A percentile compares a stretch with the other conserved stretches of the same genome.
Evolutionary conservation across 1,139 yeast genomes (phyloP).

Genomic region (Hansenula lynferdii): DNA sequence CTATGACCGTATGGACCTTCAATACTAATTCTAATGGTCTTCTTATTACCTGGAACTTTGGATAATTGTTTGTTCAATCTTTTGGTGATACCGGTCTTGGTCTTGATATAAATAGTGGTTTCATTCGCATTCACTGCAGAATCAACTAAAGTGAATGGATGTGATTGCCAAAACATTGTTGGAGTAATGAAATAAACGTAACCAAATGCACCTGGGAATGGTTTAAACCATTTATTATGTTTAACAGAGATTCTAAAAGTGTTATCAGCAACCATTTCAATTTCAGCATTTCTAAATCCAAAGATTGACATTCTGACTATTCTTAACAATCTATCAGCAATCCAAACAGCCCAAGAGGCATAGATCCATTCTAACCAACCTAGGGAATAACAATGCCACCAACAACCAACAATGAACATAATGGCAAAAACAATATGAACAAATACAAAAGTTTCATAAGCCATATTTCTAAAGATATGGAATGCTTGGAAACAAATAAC

Average conservation of each 20-base stretch:
- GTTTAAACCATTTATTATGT: conserved; percentile 36
- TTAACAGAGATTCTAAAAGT: conserved; percentile 28
- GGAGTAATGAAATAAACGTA: conserved; percentile 51
- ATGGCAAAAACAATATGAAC: conserved; percentile 56
- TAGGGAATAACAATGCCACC: conserved; percentile 47
- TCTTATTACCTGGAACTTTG: conserved; percentile 8
- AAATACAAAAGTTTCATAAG: conserved; percentile 61
- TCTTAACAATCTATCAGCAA: conserved; percentile 51
- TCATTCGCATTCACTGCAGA: conserved; percentile 28
- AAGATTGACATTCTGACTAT: conserved; percentile 41
- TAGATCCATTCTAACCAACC: conserved; percentile 43
- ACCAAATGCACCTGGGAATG: conserved; percentile 60
- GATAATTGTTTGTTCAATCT: conserved; percentile 25
- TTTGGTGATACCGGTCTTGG: conserved; percentile 38
- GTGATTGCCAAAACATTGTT: conserved; percentile 64
- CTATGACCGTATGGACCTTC: conserved; percentile 66
- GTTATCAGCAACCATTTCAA: conserved; percentile 43
- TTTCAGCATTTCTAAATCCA: conserved; percentile 45
- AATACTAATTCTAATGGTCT: conserved; percentile 31
- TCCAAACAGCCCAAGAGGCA: conserved; percentile 60
- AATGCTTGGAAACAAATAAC: conserved; percentile 43
- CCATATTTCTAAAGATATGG: conserved; percentile 46
- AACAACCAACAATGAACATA: conserved; percentile 51
- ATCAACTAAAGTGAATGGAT: conserved; percentile 62
- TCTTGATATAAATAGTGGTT: conserved; percentile 33